Evolutionary conservation across 1,284 basidiomycete species (phyloP), one percentile per base, ranked within the genome.

Genomic region (Tilletia indica): DNA sequence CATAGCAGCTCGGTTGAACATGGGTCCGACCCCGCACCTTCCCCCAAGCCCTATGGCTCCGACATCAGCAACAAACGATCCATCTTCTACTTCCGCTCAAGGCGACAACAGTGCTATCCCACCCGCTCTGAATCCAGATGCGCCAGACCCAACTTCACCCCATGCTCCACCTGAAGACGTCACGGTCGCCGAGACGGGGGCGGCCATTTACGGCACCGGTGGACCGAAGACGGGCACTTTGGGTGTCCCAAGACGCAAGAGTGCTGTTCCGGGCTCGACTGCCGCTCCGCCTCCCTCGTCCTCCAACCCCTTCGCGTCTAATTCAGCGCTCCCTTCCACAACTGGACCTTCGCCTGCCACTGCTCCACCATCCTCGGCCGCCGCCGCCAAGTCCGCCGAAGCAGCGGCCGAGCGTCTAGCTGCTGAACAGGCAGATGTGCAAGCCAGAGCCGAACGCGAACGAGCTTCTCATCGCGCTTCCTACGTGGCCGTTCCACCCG

Each of bases 161-260:
- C 42, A 48, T 11, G 39, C 56, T 12, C 70, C 73, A 3, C 74
- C 78, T 5, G 71, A 74, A 25, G 76, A 70, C 19, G 73, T 73
- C 6, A 79, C 78, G 3, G 75, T 77, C 2, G 78, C 76, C 36
- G 78, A 79, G 74, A 79, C 78, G 0, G 78, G 78, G 4, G 70
- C 75, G 12, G 68, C 77, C 11, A 75, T 75, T 0, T 72, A 70
- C n/a, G 78, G 78, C 4, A 72, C 74, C 11, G 78, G 78, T 12
- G 78, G 78, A 4, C 78, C 78, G 63, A 77, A 76, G 66, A 74
- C 76, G 2, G 78, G 78, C 38, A 75, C 72, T 14, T 71, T 79
- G 11, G 61, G 61, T 42, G 61, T 64, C 16, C 74, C 68, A 19
- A 75, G 73, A 14, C 77, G 77, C 6, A 45, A 47, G 21, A 67